Evolutionary conservation across 345 rosid species (phyloP).

Genomic region (Syzygium grande): DNA sequence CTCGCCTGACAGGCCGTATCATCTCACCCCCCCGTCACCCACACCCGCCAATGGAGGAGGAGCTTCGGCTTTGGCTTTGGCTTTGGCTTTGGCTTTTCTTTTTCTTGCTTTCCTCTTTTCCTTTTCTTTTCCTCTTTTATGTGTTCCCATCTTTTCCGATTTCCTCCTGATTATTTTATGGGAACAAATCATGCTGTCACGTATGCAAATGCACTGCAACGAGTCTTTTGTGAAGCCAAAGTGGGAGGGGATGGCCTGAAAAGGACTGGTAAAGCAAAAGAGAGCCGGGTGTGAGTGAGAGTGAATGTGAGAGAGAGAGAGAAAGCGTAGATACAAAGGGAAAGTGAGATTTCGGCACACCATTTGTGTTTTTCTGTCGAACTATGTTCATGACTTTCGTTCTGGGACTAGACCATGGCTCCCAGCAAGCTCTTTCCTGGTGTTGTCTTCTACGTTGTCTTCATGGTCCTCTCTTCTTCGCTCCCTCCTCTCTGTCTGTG

Average conservation of each 20-base stretch:
- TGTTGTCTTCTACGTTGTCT: constrained; percentile 4
- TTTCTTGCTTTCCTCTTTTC: neutral
- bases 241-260: constrained; percentile 18
- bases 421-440: constrained; percentile 10
- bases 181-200: neutral
- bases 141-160: neutral
- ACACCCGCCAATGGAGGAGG: neutral
- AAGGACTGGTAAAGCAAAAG: neutral
- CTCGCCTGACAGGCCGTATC: neutral
- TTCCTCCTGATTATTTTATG: neutral
- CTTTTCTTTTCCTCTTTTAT: neutral
- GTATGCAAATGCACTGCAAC: neutral
- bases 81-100: constrained; percentile 4
- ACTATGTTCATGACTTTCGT: neutral
- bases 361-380: neutral
- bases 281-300: neutral
- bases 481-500: constrained; percentile 27
- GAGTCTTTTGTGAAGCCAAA: constrained; percentile 1
- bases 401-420: constrained; percentile 17
- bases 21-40: neutral
- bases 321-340: neutral
- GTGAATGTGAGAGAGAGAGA: neutral
- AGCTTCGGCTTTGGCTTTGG: neutral
- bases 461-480: neutral
- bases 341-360: neutral